Evolutionary conservation across 2,329 filamentous ascomycete species (phyloP), one percentile per base, ranked within the genome.

Genomic region (Pseudogymnoascus sp.): DNA sequence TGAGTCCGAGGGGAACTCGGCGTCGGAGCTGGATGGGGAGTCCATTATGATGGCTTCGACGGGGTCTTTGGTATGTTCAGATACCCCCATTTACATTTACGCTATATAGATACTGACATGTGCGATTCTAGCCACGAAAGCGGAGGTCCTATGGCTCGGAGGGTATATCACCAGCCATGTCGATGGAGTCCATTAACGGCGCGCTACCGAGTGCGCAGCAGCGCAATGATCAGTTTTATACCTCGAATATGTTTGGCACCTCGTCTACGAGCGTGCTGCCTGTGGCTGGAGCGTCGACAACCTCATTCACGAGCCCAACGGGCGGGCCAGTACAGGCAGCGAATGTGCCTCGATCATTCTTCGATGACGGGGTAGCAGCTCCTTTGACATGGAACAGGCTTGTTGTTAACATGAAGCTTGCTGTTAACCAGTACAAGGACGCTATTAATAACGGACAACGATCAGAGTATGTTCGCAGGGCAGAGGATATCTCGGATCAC

Each of bases 401-500:
- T 61, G 87, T 97, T 5, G 87, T 92, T 63, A 96, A 96, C 71
- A 97, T 97, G 90, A 91, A 90, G 69, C 83, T 85, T 67, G 90
- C 93, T 1, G 88, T 99, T 64, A 92, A 97, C 68, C 84, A 87
- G 62, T 99, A 97, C 74, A 85, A 92, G 52, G 89, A 95, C 67
- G 89, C 90, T n/a, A 90, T 99, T 69, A 87, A 87, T 65, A 89
- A 86, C 69, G 88, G 87, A 65, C 87, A 88, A 70, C 87, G 92
- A 27, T 90, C 92, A 2, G 92, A 97, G 72, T 97, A 96, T 74
- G 94, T 97, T 27, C 87, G 88, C 63, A 85, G 89, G 65, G 94
- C 94, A n/a, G 94, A 99, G 75, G 93, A 99, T 72, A 97, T 99
- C 60, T 97, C 94, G 4, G 94, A 99, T 73, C 93, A 99, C 73